Evolutionary conservation across 805 yeast species (phyloP).

Genomic region (Candida caryicola): DNA sequence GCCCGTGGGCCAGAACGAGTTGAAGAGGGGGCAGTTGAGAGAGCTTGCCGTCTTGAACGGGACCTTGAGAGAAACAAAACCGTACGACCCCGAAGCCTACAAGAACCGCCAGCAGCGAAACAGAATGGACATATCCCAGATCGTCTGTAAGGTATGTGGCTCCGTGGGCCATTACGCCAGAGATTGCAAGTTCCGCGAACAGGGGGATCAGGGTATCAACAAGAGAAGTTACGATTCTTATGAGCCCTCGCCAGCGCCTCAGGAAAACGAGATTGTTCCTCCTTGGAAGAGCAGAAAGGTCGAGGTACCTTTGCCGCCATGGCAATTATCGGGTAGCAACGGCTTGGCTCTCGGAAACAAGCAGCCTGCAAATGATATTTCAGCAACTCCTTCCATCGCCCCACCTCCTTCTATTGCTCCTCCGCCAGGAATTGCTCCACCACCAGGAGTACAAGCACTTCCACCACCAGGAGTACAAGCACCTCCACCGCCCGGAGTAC

Average conservation of each 20-base stretch:
- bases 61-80: slow-evolving; percentile 77
- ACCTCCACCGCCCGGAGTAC: no score
- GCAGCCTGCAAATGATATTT: slow-evolving; percentile 5
- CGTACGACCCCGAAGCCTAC: slow-evolving; percentile 47
- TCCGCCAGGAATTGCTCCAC: slow-evolving; percentile 11
- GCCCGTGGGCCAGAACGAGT: slow-evolving; percentile 91
- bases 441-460: slow-evolving; percentile 17
- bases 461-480: slow-evolving; percentile 18
- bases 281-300: slow-evolving; percentile 27
- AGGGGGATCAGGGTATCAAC: background rate
- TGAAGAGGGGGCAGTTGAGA: slow-evolving; percentile 85
- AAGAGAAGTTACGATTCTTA: background rate
- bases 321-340: slow-evolving; percentile 9
- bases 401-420: slow-evolving; percentile 21
- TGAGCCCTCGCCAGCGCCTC: background rate
- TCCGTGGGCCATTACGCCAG: slow-evolving; percentile 81
- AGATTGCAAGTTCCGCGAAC: slow-evolving; percentile 63
- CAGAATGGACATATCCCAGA: slow-evolving; percentile 45
- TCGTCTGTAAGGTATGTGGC: slow-evolving; percentile 79
- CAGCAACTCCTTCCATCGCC: slow-evolving; percentile 5
- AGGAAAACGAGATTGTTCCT: slow-evolving; percentile 12
- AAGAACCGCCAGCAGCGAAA: slow-evolving; percentile 29
- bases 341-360: slow-evolving; percentile 1
- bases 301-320: slow-evolving; percentile 23
- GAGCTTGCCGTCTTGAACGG: slow-evolving; percentile 94